A percentile compares a stretch with the other conserved stretches of the same genome.
phyloP scores from a whole-genome alignment of 345 rosid species.

The Melastoma malabathricum region DNA sequence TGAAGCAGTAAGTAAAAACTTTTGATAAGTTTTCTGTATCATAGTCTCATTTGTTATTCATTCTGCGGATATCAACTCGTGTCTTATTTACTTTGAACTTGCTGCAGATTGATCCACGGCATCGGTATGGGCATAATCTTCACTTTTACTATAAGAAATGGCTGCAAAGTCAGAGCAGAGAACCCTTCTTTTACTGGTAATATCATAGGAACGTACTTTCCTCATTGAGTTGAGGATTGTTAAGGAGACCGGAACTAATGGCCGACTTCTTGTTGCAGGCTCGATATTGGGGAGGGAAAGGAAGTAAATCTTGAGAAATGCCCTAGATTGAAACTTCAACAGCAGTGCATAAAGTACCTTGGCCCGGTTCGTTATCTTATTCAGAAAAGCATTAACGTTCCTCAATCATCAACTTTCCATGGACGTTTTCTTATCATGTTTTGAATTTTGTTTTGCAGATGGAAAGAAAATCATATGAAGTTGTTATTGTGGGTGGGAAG shows the following conservation, averaged over 20 bases:
- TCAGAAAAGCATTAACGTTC: background rate
- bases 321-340: constrained; percentile 64
- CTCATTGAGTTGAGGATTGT: background rate
- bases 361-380: constrained; percentile 51
- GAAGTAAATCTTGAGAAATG: constrained; percentile 77
- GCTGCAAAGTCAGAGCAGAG: constrained; percentile 73
- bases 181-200: constrained; percentile 98
- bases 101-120: constrained; percentile 84
- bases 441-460: constrained; percentile 29
- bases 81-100: background rate
- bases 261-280: constrained; percentile 36
- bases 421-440: constrained; percentile 5
- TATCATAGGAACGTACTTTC: background rate
- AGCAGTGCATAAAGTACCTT: constrained; percentile 92
- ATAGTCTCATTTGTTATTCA: background rate
- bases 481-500: constrained; percentile 50
- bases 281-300: constrained; percentile 92
- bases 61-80: too few species aligned
- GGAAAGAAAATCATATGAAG: constrained; percentile 82
- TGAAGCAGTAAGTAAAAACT: constrained; percentile 67
- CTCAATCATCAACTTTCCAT: background rate
- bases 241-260: constrained; percentile 5
- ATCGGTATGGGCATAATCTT: constrained; percentile 89
- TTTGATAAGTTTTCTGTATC: background rate
- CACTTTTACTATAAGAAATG: constrained; percentile 63